Evolutionary conservation across 2,329 filamentous ascomycete genomes (phyloP).

Genomic region (Monosporascus sp.): DNA sequence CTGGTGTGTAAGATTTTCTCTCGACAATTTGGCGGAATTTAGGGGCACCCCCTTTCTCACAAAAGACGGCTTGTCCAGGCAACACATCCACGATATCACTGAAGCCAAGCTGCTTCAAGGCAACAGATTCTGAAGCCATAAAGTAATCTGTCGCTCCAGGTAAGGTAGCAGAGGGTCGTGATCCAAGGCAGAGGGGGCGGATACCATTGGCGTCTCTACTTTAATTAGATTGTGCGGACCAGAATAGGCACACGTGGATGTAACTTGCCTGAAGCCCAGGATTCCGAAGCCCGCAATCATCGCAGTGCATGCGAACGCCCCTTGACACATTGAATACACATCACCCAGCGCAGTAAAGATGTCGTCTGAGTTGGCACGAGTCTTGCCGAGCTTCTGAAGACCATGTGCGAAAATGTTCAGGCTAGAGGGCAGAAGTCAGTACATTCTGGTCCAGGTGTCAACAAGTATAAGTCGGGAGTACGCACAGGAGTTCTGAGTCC

Average conservation of each 20-base stretch:
- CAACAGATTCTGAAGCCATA: slow-evolving; percentile 85
- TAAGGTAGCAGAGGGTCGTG: slow-evolving; percentile 58
- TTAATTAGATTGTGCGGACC: slow-evolving; percentile 4
- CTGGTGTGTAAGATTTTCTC: slow-evolving; percentile 67
- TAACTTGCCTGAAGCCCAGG: slow-evolving; percentile 59
- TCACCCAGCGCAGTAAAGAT: slow-evolving; percentile 66
- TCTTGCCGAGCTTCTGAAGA: slow-evolving; percentile 73
- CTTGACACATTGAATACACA: slow-evolving; percentile 68
- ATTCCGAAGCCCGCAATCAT: slow-evolving; percentile 80
- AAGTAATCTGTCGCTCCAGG: slow-evolving; percentile 73
- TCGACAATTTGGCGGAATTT: slow-evolving; percentile 70
- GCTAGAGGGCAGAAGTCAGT: slow-evolving; percentile 19
- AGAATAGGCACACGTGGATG: neutral
- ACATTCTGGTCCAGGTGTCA: neutral
- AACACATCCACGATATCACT: slow-evolving; percentile 68
- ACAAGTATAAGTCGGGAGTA: neutral
- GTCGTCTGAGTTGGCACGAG: slow-evolving; percentile 72
- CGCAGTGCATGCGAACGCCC: slow-evolving; percentile 73
- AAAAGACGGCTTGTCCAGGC: slow-evolving; percentile 28
- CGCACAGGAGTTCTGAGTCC: slow-evolving; percentile 71
- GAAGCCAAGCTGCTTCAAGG: slow-evolving; percentile 76
- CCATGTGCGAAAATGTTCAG: slow-evolving; percentile 84
- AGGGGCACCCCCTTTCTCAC: slow-evolving; percentile 64
- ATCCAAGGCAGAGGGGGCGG: slow-evolving; percentile 74
- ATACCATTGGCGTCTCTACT: slow-evolving; percentile 54